Percentiles rank a stretch among this genome's conserved stretches.
These are phyloP conservation scores for Amylostereum areolatum DNA, from an alignment of 1,284 basidiomycete genomes.

Conservation along the genomic window DNA sequence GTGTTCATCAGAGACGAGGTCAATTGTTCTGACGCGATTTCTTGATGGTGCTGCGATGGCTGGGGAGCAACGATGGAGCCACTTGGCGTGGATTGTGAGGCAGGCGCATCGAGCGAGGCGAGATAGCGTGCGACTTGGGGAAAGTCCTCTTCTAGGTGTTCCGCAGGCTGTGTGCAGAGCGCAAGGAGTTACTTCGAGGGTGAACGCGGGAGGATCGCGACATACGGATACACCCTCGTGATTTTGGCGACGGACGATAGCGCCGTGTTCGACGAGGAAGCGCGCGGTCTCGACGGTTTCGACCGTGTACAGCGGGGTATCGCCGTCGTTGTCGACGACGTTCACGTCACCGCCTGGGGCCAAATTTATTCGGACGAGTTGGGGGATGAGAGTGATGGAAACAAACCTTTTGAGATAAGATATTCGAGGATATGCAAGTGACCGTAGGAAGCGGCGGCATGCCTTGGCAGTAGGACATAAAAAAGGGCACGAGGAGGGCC, in stretches of 20 bases:
- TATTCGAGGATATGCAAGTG: conserved; percentile 75
- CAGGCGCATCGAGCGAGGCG: conserved; percentile 14
- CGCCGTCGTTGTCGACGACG: conserved; percentile 79
- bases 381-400: conserved; percentile 1
- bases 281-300: conserved; percentile 76
- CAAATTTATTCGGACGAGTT: conserved; percentile 7
- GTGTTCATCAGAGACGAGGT: conserved; percentile 64
- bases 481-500: conserved; percentile 3
- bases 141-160: conserved; percentile 73
- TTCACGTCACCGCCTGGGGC: conserved; percentile 79
- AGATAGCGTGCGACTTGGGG: conserved; percentile 74
- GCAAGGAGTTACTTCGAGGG: not conserved
- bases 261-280: conserved; percentile 80
- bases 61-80: conserved; percentile 15
- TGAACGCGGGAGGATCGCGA: conserved; percentile 9
- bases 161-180: conserved; percentile 80
- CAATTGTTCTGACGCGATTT: conserved; percentile 62
- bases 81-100: conserved; percentile 10
- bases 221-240: conserved; percentile 72
- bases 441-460: conserved; percentile 92
- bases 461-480: conserved; percentile 38
- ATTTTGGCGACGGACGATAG: conserved; percentile 58
- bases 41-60: conserved; percentile 64
- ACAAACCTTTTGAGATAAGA: conserved; percentile 63
- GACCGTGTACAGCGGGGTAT: conserved; percentile 89